phyloP scores from a whole-genome alignment of 495 filamentous ascomycete genomes.

The Tuber brumale region DNA sequence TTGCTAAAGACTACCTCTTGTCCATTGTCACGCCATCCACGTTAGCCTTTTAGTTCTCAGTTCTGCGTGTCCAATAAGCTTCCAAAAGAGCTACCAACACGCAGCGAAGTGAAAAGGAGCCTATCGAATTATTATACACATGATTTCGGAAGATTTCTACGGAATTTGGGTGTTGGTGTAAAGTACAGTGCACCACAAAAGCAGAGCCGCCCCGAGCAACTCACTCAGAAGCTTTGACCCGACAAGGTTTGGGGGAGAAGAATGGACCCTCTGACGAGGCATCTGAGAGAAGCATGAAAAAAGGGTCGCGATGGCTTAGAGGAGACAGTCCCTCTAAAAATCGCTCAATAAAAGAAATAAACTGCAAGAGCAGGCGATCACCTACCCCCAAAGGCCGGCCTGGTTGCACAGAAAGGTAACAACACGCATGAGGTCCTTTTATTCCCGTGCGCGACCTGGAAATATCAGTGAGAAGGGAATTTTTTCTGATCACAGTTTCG shows the following conservation, averaged over 20 bases:
- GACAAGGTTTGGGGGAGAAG: neutral
- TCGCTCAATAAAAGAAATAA: conserved; percentile 18
- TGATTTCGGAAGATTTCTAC: neutral
- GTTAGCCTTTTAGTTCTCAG: conserved; percentile 13
- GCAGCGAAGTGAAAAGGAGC: neutral
- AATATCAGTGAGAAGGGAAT: conserved; percentile 16
- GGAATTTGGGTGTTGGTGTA: neutral
- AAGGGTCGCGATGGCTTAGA: neutral
- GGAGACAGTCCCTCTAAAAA: conserved; percentile 11
- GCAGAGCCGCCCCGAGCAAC: neutral
- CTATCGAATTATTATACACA: neutral
- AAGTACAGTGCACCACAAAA: neutral
- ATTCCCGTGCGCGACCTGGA: conserved; percentile 41
- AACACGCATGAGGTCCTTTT: conserved; percentile 38
- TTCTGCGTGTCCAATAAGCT: neutral
- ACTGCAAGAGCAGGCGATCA: conserved; percentile 11
- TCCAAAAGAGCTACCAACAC: conserved; percentile 1
- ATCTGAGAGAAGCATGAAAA: neutral
- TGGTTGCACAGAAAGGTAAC: conserved; percentile 37
- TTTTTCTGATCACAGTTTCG: conserved; percentile 1
- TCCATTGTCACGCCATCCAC: conserved; percentile 7
- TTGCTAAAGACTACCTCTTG: conserved; percentile 38
- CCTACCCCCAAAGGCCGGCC: conserved; percentile 36
- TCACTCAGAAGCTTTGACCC: neutral
- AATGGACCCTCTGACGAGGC: neutral